These are phyloP conservation scores for Aeminium ludgeri DNA, from an alignment of 495 filamentous ascomycete genomes.

Conservation along the genomic window DNA sequence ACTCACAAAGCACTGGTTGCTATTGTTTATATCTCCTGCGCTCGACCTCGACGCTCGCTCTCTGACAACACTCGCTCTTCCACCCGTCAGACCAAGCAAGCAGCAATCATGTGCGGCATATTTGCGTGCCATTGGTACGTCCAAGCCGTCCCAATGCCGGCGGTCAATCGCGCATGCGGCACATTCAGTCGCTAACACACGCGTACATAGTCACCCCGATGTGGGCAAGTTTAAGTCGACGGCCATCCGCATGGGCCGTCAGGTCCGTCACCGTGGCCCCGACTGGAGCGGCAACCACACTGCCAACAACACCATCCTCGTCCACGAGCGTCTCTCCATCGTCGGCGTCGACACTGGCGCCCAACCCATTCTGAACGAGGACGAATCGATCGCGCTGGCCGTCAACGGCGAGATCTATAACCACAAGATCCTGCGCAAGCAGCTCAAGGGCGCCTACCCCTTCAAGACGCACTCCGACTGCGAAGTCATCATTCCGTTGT, in stretches of 20 bases:
- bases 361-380: conserved; percentile 84
- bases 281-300: conserved; percentile 96
- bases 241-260: conserved; percentile 87
- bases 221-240: conserved; percentile 93
- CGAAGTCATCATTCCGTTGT: conserved; percentile 93
- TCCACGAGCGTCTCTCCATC: conserved; percentile 92
- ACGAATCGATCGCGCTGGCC: conserved; percentile 71
- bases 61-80: no score
- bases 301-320: conserved; percentile 81
- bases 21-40: no score
- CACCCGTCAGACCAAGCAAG: no score
- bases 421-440: conserved; percentile 81
- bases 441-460: conserved; percentile 59
- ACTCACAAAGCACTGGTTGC: no score
- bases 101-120: conserved; percentile 45
- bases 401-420: conserved; percentile 99
- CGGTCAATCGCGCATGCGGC: conserved; percentile 7
- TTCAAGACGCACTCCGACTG: conserved; percentile 98
- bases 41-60: no score
- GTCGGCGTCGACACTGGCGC: conserved; percentile 94
- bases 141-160: neutral
- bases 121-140: conserved; percentile 84
- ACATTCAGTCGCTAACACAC: conserved; percentile 26
- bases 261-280: conserved; percentile 90
- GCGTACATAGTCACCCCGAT: conserved; percentile 58